Evolutionary conservation across 2,329 filamentous ascomycete genomes (phyloP).

Genomic region (Colletotrichum endophyticum): DNA sequence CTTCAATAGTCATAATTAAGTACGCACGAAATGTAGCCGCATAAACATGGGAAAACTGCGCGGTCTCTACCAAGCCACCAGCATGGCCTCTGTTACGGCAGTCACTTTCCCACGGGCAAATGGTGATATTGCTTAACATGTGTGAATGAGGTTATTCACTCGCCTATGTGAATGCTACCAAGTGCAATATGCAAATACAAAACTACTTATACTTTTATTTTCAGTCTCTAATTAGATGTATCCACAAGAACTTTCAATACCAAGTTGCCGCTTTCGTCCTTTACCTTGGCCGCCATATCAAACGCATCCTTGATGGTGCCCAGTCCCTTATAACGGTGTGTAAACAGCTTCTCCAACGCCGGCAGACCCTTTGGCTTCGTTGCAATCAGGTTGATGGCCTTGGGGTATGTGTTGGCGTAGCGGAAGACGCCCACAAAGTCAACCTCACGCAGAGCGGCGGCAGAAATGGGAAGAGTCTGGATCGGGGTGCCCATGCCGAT

Average conservation of each 20-base stretch:
- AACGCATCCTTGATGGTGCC: constrained; percentile 70
- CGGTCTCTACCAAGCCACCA: neutral
- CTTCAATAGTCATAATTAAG: no score
- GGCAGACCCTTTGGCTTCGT: constrained; percentile 58
- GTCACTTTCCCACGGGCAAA: neutral
- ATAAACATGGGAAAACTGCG: no score
- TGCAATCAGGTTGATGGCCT: constrained; percentile 56
- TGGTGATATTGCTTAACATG: neutral
- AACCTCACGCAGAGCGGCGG: constrained; percentile 71
- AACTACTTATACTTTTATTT: neutral
- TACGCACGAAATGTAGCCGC: no score
- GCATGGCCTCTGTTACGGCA: neutral
- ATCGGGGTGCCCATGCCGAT: constrained; percentile 77
- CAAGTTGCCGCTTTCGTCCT: constrained; percentile 71
- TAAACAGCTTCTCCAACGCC: constrained; percentile 71
- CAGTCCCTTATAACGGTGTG: constrained; percentile 71
- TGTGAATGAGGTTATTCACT: neutral
- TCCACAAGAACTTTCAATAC: constrained; percentile 77
- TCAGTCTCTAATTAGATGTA: constrained; percentile 30
- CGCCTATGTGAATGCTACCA: neutral
- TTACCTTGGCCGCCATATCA: constrained; percentile 72
- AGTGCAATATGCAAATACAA: neutral
- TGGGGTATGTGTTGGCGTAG: constrained; percentile 76
- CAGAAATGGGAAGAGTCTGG: constrained; percentile 72
- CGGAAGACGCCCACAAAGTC: constrained; percentile 75